Conservation (phyloP, 768 basidiomycete genomes). For the Russula foetens region DNA sequence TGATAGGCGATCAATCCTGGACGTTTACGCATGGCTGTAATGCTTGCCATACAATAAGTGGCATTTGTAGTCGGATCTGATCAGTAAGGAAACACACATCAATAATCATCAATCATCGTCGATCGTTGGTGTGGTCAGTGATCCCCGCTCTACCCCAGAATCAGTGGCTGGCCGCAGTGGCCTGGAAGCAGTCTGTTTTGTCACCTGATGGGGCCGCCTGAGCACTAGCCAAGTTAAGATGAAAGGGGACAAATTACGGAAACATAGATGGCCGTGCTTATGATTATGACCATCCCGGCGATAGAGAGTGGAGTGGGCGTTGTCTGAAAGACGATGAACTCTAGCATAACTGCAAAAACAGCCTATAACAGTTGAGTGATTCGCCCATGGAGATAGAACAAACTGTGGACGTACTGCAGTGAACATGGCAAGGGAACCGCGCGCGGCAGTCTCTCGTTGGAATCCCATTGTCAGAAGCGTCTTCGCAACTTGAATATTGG, state of each 20-base stretch:
- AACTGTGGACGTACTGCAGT: conserved; percentile 32
- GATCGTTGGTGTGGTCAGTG: too few relatives aligned
- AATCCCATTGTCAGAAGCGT: conserved; percentile 52
- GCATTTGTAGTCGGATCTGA: too few relatives aligned
- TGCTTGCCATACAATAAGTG: too few relatives aligned
- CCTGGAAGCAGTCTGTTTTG: neutral
- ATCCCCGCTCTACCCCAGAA: too few relatives aligned
- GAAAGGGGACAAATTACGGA: conserved; percentile 35
- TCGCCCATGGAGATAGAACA: neutral
- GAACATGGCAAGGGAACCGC: conserved; percentile 56
- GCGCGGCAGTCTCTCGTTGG: conserved; percentile 54
- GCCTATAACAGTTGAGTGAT: conserved; percentile 29
- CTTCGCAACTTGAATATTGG: conserved; percentile 22
- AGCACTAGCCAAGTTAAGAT: neutral
- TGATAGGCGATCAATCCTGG: too few relatives aligned
- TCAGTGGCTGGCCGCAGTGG: too few relatives aligned
- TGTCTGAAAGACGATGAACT: conserved; percentile 55
- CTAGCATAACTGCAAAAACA: conserved; percentile 59
- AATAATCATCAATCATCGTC: too few relatives aligned
- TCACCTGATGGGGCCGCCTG: neutral
- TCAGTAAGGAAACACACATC: too few relatives aligned
- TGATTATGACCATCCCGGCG: conserved; percentile 56
- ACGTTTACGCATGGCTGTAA: too few relatives aligned
- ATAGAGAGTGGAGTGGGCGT: conserved; percentile 50
- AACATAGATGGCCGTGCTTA: conserved; percentile 53